Conservation (phyloP, 1,139 yeast species). For the Pichia sp. region DNA sequence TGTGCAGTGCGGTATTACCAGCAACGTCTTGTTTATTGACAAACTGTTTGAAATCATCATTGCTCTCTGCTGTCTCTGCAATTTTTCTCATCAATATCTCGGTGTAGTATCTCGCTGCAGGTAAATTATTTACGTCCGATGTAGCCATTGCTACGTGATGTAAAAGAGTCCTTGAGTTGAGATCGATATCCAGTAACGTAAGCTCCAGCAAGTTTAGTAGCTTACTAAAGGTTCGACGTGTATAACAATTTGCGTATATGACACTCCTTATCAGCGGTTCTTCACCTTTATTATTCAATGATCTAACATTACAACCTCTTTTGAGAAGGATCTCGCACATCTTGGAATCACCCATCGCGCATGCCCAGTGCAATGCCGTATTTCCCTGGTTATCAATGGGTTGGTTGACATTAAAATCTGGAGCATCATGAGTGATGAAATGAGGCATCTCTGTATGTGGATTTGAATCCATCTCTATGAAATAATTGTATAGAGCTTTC, state of each 20-base stretch:
- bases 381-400: conserved; percentile 53
- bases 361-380: conserved; percentile 56
- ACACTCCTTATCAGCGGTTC: conserved; percentile 54
- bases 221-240: conserved; percentile 40
- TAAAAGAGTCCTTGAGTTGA: conserved; percentile 59
- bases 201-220: conserved; percentile 40
- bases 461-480: conserved; percentile 27
- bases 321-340: conserved; percentile 42
- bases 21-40: conserved; percentile 71
- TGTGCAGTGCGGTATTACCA: conserved; percentile 86
- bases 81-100: conserved; percentile 70
- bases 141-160: conserved; percentile 77
- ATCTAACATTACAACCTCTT: conserved; percentile 33
- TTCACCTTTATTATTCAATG: conserved; percentile 44
- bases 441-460: conserved; percentile 20
- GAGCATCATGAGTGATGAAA: conserved; percentile 24
- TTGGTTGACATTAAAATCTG: conserved; percentile 42
- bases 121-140: conserved; percentile 50
- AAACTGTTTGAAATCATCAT: conserved; percentile 53
- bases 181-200: conserved; percentile 51
- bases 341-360: conserved; percentile 49
- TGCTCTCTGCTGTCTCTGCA: conserved; percentile 46
- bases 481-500: conserved; percentile 27
- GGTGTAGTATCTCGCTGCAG: conserved; percentile 75
- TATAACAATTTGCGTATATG: conserved; percentile 45